A percentile compares a stretch with the other conserved stretches of the same genome.
Conservation (phyloP, 192 early-diverging fungal species). For the Coemansia sp. region DNA sequence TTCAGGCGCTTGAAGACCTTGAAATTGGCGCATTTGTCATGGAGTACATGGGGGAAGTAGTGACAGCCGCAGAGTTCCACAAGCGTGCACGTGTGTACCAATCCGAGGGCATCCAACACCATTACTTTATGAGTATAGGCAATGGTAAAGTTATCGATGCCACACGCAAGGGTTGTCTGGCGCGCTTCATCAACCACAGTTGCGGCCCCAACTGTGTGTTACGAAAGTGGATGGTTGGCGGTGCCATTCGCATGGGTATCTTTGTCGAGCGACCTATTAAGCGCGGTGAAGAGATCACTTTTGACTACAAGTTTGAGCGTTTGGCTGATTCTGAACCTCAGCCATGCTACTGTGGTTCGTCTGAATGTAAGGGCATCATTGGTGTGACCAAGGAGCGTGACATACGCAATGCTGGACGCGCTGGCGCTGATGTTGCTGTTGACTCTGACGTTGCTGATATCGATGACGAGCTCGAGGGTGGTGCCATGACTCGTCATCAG, state of each 20-base stretch:
- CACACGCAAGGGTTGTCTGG: slow-evolving; percentile 84
- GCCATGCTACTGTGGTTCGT: slow-evolving; percentile 86
- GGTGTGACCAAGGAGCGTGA: slow-evolving; percentile 74
- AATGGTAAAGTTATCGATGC: slow-evolving; percentile 97
- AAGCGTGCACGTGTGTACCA: slow-evolving; percentile 83
- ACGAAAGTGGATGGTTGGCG: slow-evolving; percentile 96
- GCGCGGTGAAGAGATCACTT: slow-evolving; percentile 87
- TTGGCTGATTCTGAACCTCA: slow-evolving; percentile 76
- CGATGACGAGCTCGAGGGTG: slow-evolving; percentile 59
- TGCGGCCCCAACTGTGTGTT: slow-evolving; percentile 93
- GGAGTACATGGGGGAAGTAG: slow-evolving; percentile 97
- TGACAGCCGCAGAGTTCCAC: slow-evolving; percentile 76
- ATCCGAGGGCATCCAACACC: slow-evolving; percentile 79
- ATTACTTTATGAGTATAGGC: slow-evolving; percentile 97
- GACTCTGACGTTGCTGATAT: slow-evolving; percentile 60
- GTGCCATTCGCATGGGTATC: slow-evolving; percentile 90
- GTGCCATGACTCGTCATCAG: slow-evolving; percentile 56
- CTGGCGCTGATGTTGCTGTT: slow-evolving; percentile 20
- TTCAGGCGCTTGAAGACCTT: slow-evolving; percentile 70
- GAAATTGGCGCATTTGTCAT: slow-evolving; percentile 87
- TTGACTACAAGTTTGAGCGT: slow-evolving; percentile 99
- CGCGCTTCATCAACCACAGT: slow-evolving; percentile 98
- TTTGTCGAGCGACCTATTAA: slow-evolving; percentile 79
- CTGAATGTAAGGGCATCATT: slow-evolving; percentile 86
- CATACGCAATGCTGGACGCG: neutral